Evolutionary conservation across 2,329 filamentous ascomycete genomes (phyloP).

Genomic region (Neopestalotiopsis sp.): DNA sequence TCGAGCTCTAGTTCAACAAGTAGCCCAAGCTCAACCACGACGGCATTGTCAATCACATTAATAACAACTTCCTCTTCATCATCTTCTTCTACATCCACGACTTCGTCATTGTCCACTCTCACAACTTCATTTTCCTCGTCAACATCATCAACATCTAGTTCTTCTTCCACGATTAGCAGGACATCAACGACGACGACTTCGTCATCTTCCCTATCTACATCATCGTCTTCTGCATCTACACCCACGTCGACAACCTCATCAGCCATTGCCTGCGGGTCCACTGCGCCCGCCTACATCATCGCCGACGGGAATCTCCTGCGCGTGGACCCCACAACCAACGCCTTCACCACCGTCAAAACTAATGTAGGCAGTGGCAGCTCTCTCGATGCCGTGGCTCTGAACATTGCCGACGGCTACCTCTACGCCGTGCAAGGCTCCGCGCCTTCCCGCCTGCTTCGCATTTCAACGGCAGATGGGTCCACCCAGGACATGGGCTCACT

Average conservation of each 20-base stretch:
- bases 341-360: background rate
- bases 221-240: background rate
- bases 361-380: background rate
- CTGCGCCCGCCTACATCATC: background rate
- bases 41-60: background rate
- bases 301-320: background rate
- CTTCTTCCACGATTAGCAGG: background rate
- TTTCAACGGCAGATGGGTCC: background rate
- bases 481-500: background rate
- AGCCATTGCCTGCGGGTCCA: background rate
- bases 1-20: background rate
- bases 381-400: background rate
- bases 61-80: background rate
- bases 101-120: background rate
- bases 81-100: background rate
- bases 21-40: background rate
- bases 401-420: background rate
- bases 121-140: background rate
- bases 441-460: background rate
- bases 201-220: background rate
- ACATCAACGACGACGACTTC: background rate
- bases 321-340: background rate
- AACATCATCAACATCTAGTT: background rate
- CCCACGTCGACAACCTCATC: background rate
- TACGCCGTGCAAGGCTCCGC: background rate